These are phyloP conservation scores for Fusarium cyanostomum DNA, from an alignment of 2,329 filamentous ascomycete species.

Conservation along the genomic window DNA sequence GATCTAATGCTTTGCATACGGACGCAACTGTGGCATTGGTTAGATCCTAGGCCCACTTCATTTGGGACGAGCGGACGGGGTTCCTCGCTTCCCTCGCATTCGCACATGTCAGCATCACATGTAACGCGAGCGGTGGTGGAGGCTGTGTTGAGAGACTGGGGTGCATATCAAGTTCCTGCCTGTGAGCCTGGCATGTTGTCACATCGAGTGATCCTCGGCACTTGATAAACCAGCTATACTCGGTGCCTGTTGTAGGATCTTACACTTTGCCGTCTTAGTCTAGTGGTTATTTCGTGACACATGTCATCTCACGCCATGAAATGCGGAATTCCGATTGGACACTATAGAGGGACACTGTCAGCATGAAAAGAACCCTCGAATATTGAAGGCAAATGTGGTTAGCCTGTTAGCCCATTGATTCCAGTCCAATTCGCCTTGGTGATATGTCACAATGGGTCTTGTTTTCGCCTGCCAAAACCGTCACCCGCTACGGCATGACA, in stretches of 20 bases:
- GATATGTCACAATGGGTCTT: neutral
- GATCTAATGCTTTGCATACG: too few relatives aligned
- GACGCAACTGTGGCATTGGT: too few relatives aligned
- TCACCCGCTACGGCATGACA: too few relatives aligned
- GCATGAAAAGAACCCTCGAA: neutral
- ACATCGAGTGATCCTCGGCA: too few relatives aligned
- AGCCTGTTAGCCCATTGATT: slow-evolving; percentile 36
- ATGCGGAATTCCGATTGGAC: neutral
- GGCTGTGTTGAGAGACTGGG: neutral
- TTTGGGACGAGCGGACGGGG: neutral
- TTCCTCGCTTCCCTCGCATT: neutral
- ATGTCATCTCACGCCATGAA: neutral
- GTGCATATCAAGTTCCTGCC: too few relatives aligned
- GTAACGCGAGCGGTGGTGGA: neutral
- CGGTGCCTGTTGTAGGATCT: too few relatives aligned
- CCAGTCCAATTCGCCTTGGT: slow-evolving; percentile 40
- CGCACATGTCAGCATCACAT: neutral
- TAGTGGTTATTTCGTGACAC: too few relatives aligned
- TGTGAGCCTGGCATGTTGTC: neutral
- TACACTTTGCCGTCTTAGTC: too few relatives aligned
- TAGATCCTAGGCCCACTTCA: neutral
- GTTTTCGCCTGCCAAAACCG: too few relatives aligned
- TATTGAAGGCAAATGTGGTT: neutral
- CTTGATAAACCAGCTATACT: too few relatives aligned
- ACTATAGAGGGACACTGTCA: neutral